Evolutionary conservation across 495 filamentous ascomycete species (phyloP), one percentile per base, ranked within the genome.

Genomic region (Aspergillus carlsbadensis): DNA sequence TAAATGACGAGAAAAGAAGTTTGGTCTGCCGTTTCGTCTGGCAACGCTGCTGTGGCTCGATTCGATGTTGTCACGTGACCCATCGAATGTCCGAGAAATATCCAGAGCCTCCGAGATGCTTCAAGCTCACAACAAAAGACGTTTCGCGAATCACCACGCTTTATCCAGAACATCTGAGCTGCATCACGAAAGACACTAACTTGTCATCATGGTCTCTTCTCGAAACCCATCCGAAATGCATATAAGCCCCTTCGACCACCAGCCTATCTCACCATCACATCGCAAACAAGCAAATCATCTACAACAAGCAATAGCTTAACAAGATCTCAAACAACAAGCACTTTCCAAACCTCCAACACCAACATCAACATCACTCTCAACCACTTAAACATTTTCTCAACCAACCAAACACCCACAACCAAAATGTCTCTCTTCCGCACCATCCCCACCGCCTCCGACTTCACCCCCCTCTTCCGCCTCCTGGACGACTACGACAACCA

Each of bases 401-500:
- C 10, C 18, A 11, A 45, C 34, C 39, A 40, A 34, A 36, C 49
- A 52, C 41, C 48, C 49, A 54, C 43, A 47, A 61, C 47, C 59
- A 61, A 36, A 52, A 74, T 77, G 72, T 69, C 73, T 70, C 68
- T 76, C 60, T 76, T 73, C 65, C 59, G 65, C 35, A 60, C 67
- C 52, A 57, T 72, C 54, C 65, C 70, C 7, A 45, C 63, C 42
- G 48, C 59, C 39, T 64, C 65, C 48, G 75, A 76, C 66, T 75
- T 76, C 59, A 46, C 64, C 18, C 67, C 75, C 35, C 69, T 79
- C 55, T 77, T 80, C 73, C 75, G 73, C 46, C 70, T 78, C 7
- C 63, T 78, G 33, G 74, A 78, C 54, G 72, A 76, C 67, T 76
- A 75, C 41, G 75, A 78, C 54, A 35, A 52, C 61, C 75, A 77